Percentiles rank a stretch among this genome's conserved stretches.
Evolutionary conservation across 1,284 basidiomycete species (phyloP).

Genomic region (Marasmius fiardii): DNA sequence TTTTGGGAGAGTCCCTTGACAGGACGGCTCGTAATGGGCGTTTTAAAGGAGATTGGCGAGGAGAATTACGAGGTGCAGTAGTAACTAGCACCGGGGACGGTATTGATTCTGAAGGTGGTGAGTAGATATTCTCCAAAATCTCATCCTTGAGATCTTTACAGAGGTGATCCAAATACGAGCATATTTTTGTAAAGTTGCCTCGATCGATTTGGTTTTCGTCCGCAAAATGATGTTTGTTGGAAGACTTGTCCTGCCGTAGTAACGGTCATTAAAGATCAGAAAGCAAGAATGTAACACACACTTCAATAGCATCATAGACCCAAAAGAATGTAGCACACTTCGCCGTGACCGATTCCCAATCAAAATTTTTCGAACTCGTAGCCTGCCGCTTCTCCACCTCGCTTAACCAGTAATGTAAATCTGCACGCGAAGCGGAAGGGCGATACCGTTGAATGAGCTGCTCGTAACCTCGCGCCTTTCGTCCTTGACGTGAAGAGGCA

Average conservation of each 20-base stretch:
- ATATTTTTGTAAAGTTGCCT: neutral
- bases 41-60: constrained; percentile 13
- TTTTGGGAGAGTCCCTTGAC: neutral
- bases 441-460: neutral
- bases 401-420: neutral
- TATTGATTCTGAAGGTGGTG: neutral
- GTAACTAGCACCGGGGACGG: neutral
- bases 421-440: neutral
- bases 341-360: neutral
- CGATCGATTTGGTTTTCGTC: neutral
- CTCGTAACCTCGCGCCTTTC: neutral
- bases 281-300: constrained; percentile 5
- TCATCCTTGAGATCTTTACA: neutral
- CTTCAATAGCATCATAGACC: constrained; percentile 18
- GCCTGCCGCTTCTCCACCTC: neutral
- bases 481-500: neutral
- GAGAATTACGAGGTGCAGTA: constrained; percentile 7
- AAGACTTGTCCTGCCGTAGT: neutral
- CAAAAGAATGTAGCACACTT: constrained; percentile 22
- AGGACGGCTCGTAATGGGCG: constrained; percentile 1
- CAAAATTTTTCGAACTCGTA: neutral
- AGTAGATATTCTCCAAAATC: neutral
- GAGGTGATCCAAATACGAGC: neutral
- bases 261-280: neutral
- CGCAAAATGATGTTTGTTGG: constrained; percentile 2